Conservation (phyloP, 352 stramenopile genomes). For the Phytophthora rubi region DNA sequence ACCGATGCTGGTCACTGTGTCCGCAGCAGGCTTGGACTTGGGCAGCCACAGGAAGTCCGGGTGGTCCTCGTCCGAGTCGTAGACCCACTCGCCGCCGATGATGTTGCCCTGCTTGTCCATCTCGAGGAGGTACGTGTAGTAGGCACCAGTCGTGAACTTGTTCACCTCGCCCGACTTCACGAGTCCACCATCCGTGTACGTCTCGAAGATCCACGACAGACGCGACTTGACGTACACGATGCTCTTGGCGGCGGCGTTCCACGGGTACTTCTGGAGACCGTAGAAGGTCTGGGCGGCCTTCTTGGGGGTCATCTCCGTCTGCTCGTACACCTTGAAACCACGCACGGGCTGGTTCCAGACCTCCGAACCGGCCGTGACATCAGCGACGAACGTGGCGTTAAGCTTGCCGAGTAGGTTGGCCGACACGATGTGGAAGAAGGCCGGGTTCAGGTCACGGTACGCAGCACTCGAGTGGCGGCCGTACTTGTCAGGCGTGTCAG, state of each 20-base stretch:
- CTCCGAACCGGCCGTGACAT: constrained; percentile 41
- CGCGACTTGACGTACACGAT: constrained; percentile 47
- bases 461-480: constrained; percentile 39
- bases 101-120: constrained; percentile 32
- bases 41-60: constrained; percentile 45
- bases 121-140: constrained; percentile 46
- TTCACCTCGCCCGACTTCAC: constrained; percentile 33
- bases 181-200: constrained; percentile 37
- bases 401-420: constrained; percentile 47
- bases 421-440: constrained; percentile 47
- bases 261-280: constrained; percentile 45
- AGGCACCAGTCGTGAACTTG: constrained; percentile 30
- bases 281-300: constrained; percentile 44
- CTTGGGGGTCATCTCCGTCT: constrained; percentile 31
- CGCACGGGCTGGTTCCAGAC: constrained; percentile 67
- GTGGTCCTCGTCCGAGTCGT: constrained; percentile 32
- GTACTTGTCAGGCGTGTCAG: constrained; percentile 27
- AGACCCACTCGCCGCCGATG: constrained; percentile 44
- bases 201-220: constrained; percentile 51
- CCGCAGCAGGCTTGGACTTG: constrained; percentile 22
- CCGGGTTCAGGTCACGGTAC: constrained; percentile 49
- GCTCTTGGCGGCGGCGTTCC: constrained; percentile 43
- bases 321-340: constrained; percentile 44
- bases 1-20: constrained; percentile 32
- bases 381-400: constrained; percentile 47